phyloP scores from a whole-genome alignment of 768 basidiomycete genomes.

The Lactarius hengduanensis region DNA sequence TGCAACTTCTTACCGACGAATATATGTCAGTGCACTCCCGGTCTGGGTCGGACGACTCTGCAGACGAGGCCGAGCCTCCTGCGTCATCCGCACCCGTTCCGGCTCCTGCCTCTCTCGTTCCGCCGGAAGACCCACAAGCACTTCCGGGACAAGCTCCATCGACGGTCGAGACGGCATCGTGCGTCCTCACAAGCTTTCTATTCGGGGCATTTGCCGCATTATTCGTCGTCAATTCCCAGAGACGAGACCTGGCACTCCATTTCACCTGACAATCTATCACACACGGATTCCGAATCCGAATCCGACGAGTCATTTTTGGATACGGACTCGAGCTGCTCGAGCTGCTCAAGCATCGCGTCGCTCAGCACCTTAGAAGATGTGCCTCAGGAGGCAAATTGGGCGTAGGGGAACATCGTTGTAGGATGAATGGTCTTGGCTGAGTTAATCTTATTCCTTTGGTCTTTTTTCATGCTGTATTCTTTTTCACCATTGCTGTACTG shows the following conservation, averaged over 20 bases:
- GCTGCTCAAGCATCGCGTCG: slow-evolving; percentile 29
- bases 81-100: slow-evolving; percentile 18
- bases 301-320: slow-evolving; percentile 17
- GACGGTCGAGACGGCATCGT: slow-evolving; percentile 41
- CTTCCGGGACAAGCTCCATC: slow-evolving; percentile 25
- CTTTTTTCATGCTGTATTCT: slow-evolving; percentile 13
- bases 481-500: not conserved
- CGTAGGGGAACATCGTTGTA: slow-evolving; percentile 3
- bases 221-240: slow-evolving; percentile 30
- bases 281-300: slow-evolving; percentile 15
- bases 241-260: slow-evolving; percentile 27
- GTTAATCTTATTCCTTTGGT: slow-evolving; percentile 17
- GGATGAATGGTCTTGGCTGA: slow-evolving; percentile 1
- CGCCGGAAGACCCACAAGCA: slow-evolving; percentile 24
- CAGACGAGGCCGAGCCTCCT: slow-evolving; percentile 12
- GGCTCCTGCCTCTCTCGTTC: slow-evolving; percentile 26
- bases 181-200: slow-evolving; percentile 57
- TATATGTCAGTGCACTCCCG: slow-evolving; percentile 36
- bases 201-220: slow-evolving; percentile 57
- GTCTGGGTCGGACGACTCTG: slow-evolving; percentile 29
- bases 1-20: slow-evolving; percentile 46
- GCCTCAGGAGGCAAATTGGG: slow-evolving; percentile 4
- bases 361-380: slow-evolving; percentile 26
- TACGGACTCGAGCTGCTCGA: slow-evolving; percentile 27
- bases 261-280: slow-evolving; percentile 23